Evolutionary conservation across 2,329 filamentous ascomycete species (phyloP), one percentile per base, ranked within the genome.

Genomic region (Trichoderma atrobrunneum): DNA sequence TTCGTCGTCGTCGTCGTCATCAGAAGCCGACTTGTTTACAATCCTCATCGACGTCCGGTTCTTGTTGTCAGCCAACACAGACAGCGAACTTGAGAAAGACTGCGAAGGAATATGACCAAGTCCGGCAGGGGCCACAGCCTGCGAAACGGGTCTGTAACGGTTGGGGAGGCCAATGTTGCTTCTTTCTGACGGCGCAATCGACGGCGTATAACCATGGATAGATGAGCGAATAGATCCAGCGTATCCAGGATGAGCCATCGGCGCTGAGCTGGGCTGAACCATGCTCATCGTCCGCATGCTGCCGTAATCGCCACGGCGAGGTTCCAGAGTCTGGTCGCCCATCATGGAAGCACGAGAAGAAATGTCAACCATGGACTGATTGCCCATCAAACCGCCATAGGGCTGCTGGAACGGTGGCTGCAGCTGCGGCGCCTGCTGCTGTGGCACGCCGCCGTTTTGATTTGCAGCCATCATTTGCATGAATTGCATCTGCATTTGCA

Each of bases 401-500:
- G 75, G 39, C 74, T 75, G 75, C 30, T 77, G 76, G 18, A 81
- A 81, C 78, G 71, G 73, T 18, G 72, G 66, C 6, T 48, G 65
- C 11, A 30, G 18, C 34, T 59, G 66, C 39, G 72, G 66, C 6
- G 32, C 54, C 74, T 76, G 76, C 30, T 81, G 81, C 79, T 72
- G 73, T 18, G 73, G 68, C 14, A 68, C 73, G 57, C 74, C 74
- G 14, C 73, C 76, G 34, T 74, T 78, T 70, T 79, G 79, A 73
- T 83, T 84, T 64, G 79, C 76, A 0, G 86, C 85, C 87, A 93
- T 92, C 89, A 94, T 92, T 77, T 95, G 92, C 92, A 97, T 95
- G 82, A 94, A 94, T 79, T 97, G 93, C 92, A 97, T 95, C 80
- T 97, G 94, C 91, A 96, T 94, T 79, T 94, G 92, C 92, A 95